phyloP scores from a whole-genome alignment of 345 rosid genomes.

The Gossypium sturtianum region DNA sequence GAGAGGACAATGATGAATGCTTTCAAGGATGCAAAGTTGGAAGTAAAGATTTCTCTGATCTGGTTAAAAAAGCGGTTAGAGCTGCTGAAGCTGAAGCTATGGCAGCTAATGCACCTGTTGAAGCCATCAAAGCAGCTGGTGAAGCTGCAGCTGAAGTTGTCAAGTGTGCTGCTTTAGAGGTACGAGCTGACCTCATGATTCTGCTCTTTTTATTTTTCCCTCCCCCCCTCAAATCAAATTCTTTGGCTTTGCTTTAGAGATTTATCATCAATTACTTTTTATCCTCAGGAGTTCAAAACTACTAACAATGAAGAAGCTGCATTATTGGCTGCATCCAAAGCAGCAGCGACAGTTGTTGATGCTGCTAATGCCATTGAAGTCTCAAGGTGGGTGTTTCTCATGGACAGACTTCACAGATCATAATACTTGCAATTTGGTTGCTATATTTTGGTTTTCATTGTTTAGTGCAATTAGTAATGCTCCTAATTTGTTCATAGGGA shows the following conservation, averaged over 20 bases:
- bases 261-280: not conserved
- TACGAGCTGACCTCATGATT: constrained; percentile 12
- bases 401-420: not conserved
- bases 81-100: constrained; percentile 98
- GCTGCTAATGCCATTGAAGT: constrained; percentile 76
- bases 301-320: constrained; percentile 85
- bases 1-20: constrained; percentile 70
- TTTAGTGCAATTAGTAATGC: constrained; percentile 17
- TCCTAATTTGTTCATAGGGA: constrained; percentile 45
- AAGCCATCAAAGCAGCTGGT: constrained; percentile 88
- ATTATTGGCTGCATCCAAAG: constrained; percentile 73
- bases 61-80: constrained; percentile 76
- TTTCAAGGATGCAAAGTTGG: constrained; percentile 78
- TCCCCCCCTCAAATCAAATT: not conserved
- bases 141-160: constrained; percentile 97
- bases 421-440: constrained; percentile 8
- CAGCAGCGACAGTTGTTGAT: constrained; percentile 89
- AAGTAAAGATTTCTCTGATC: constrained; percentile 61
- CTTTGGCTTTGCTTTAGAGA: not conserved
- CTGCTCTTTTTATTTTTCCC: not conserved
- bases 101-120: constrained; percentile 75
- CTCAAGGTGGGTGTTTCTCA: constrained; percentile 54
- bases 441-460: constrained; percentile 19
- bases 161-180: constrained; percentile 90
- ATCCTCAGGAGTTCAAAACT: constrained; percentile 54